Evolutionary conservation across 768 basidiomycete genomes (phyloP).

Genomic region (Lactarius hatsudake): DNA sequence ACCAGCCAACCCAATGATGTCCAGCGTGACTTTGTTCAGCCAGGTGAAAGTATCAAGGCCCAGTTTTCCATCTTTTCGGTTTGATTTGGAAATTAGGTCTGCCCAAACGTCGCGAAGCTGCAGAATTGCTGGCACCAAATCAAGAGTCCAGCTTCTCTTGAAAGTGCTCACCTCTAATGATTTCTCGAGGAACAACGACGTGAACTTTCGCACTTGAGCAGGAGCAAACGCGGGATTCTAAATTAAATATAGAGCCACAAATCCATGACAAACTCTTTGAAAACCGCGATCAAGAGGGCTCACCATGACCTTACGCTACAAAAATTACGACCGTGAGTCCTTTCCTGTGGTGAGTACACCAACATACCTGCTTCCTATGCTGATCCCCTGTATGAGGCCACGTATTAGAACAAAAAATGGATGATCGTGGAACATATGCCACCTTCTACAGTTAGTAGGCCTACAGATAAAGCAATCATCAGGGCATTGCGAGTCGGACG

Average conservation of each 20-base stretch:
- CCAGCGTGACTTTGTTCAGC: constrained; percentile 29
- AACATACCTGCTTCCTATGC: constrained; percentile 19
- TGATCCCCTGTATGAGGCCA: constrained; percentile 1
- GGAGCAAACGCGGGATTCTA: constrained; percentile 32
- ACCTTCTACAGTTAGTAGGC: constrained; percentile 23
- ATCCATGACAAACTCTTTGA: neutral
- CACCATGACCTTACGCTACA: constrained; percentile 21
- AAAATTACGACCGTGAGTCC: neutral
- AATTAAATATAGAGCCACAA: neutral
- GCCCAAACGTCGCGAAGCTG: constrained; percentile 35
- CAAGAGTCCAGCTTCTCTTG: neutral
- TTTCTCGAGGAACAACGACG: constrained; percentile 28
- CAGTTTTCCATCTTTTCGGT: constrained; percentile 16
- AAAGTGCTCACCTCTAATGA: constrained; percentile 27
- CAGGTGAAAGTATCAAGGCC: constrained; percentile 26
- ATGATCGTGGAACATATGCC: neutral
- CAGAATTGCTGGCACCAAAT: too few species aligned
- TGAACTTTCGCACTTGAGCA: constrained; percentile 30
- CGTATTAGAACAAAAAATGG: neutral
- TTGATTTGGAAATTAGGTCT: constrained; percentile 19
- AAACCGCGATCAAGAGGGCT: neutral
- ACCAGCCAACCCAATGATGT: constrained; percentile 32
- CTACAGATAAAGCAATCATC: neutral
- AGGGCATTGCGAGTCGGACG: neutral
- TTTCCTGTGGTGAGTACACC: neutral